Evolutionary conservation across 768 basidiomycete species (phyloP).

Genomic region (Trametopsis cervina): DNA sequence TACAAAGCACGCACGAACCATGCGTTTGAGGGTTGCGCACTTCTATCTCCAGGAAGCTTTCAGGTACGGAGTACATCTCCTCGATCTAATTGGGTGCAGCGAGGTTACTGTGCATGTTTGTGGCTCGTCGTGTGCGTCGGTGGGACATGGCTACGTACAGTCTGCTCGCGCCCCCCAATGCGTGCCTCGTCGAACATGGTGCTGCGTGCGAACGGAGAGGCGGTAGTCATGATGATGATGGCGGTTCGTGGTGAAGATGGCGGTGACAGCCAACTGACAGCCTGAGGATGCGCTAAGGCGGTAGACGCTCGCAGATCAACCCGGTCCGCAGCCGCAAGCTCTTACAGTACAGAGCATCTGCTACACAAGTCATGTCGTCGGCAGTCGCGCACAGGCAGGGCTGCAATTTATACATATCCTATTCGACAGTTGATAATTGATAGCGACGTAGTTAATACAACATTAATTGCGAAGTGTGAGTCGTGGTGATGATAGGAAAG

Average conservation of each 20-base stretch:
- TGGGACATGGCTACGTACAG: slow-evolving; percentile 21
- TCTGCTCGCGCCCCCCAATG: slow-evolving; percentile 31
- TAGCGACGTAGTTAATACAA: background rate
- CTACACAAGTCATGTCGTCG: too few species aligned
- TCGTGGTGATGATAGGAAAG: background rate
- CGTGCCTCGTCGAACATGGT: slow-evolving; percentile 33
- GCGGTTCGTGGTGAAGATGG: slow-evolving; percentile 1
- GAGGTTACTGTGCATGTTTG: slow-evolving; percentile 27
- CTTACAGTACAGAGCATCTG: too few species aligned
- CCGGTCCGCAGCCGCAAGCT: too few species aligned
- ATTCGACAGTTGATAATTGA: background rate
- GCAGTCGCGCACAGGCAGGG: too few species aligned
- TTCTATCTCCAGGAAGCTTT: slow-evolving; percentile 96
- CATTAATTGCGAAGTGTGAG: background rate
- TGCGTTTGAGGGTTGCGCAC: slow-evolving; percentile 96
- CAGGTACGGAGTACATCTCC: slow-evolving; percentile 97
- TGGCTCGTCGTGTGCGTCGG: slow-evolving; percentile 10
- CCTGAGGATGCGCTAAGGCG: background rate
- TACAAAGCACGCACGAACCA: slow-evolving; percentile 41
- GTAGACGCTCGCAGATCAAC: background rate
- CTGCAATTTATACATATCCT: background rate
- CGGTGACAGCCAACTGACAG: slow-evolving; percentile 4
- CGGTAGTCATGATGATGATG: slow-evolving; percentile 26
- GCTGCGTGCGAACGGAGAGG: slow-evolving; percentile 35
- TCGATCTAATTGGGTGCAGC: slow-evolving; percentile 55